These are phyloP conservation scores for Firmiana major DNA, from an alignment of 345 rosid species.

Conservation along the genomic window DNA sequence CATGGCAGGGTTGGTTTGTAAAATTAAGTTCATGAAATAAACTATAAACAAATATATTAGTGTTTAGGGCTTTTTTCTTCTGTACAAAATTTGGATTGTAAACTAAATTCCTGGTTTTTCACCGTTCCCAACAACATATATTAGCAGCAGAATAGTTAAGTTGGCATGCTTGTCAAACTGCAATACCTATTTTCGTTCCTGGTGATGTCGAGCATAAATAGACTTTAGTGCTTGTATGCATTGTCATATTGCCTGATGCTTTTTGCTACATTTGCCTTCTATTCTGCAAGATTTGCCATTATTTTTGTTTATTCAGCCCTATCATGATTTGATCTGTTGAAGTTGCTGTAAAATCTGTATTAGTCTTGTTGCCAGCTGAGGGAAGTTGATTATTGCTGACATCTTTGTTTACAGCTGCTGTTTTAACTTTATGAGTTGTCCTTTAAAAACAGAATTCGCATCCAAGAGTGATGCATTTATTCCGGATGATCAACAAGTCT, in stretches of 20 bases:
- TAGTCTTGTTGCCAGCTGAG: neutral
- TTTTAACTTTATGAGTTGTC: neutral
- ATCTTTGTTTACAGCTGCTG: neutral
- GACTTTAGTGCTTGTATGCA: neutral
- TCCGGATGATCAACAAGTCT: neutral
- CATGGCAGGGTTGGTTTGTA: neutral
- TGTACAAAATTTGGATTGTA: neutral
- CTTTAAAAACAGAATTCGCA: neutral
- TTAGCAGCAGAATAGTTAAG: neutral
- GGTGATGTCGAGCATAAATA: neutral
- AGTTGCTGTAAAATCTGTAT: neutral
- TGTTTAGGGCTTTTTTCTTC: neutral
- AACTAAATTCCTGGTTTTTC: neutral
- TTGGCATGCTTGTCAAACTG: neutral
- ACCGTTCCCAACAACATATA: neutral
- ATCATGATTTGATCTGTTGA: neutral
- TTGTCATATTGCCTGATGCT: too few species aligned
- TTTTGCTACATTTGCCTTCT: neutral
- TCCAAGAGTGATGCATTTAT: neutral
- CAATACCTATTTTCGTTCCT: neutral
- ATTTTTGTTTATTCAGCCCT: neutral
- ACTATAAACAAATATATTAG: neutral
- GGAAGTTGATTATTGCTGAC: neutral
- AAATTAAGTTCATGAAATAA: neutral
- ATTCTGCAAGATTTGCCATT: neutral